These are phyloP conservation scores for Alternaria angustiovoidea DNA, from an alignment of 2,329 filamentous ascomycete genomes.

Conservation along the genomic window DNA sequence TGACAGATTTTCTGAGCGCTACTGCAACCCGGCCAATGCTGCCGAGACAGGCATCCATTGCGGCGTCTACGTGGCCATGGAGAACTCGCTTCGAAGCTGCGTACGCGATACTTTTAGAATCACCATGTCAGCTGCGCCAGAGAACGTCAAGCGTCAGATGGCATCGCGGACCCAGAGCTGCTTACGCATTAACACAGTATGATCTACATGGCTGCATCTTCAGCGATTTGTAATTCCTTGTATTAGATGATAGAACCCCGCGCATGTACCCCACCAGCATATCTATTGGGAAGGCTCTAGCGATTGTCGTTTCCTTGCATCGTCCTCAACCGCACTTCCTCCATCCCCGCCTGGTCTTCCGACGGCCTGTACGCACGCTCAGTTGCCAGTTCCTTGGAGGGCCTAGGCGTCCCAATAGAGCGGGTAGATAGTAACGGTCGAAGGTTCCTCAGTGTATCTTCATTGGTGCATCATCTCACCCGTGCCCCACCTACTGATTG, in stretches of 20 bases:
- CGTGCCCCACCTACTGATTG: neutral
- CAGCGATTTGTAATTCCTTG: slow-evolving; percentile 10
- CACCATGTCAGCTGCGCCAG: slow-evolving; percentile 47
- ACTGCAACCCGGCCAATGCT: slow-evolving; percentile 36
- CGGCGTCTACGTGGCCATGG: slow-evolving; percentile 41
- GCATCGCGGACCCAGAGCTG: slow-evolving; percentile 41
- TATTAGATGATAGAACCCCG: slow-evolving; percentile 4
- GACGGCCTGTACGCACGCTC: slow-evolving; percentile 17
- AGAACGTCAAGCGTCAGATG: slow-evolving; percentile 46
- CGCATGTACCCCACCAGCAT: neutral
- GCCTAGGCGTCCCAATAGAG: slow-evolving; percentile 1
- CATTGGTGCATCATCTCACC: slow-evolving; percentile 10
- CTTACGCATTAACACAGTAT: slow-evolving; percentile 41
- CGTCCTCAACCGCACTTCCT: neutral
- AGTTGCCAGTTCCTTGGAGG: neutral
- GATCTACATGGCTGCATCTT: slow-evolving; percentile 11
- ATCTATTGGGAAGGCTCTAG: neutral
- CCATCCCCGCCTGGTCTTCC: neutral
- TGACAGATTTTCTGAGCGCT: slow-evolving; percentile 48
- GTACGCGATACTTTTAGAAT: slow-evolving; percentile 49
- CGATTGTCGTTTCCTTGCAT: neutral
- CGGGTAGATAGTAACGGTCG: neutral
- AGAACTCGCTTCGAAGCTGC: slow-evolving; percentile 43
- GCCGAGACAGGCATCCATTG: slow-evolving; percentile 39
- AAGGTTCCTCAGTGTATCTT: slow-evolving; percentile 5